Base-by-base conservation (phyloP, 441 rosid genomes). In the Theobroma grandiflorum region DNA sequence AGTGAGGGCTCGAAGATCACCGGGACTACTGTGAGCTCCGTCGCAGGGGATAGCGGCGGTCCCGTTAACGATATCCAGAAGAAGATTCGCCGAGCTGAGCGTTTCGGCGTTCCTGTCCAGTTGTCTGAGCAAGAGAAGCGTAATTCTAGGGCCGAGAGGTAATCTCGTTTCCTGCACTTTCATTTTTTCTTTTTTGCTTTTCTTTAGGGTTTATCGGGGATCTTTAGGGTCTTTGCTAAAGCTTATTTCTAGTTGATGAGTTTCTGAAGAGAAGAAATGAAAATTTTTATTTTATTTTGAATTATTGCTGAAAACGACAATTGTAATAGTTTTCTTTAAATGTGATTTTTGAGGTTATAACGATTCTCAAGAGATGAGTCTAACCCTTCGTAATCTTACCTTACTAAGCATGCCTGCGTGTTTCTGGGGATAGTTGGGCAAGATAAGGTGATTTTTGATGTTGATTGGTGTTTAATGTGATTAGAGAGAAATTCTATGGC, bases 51-150 rank as follows among this genome's bases (percentile, higher is more conserved):
- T 80, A 53, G 26, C 26, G 35, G 15, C 26, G 87, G 79, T 31
- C 83, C 87, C 8, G 92, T 84, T 31, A 78, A 89, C 76, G 89
- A 87, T 66, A 79, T 83, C 40, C 91, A 91, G 90, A 94, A 89
- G 84, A 94, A 94, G 91, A 91, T 92, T 75, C 96, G 90, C 20
- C 94, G 99, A 47, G 98, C 99, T 6, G 99, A 96, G 91, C 87
- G 99, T 77, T 96, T 96, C 63, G 99, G 97, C 9, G 81, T 93
- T 72, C 81, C 87, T 50, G 97, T 96, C 12, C 90, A 92, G 84
- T 49, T 93, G 33, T 92, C 97, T 0, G 99, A 96, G 89, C 80
- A 90, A 77, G 99, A 96, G 88, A 95, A 94, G 79, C 97, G 97
- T 53, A 88, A 86, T 89, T 92, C 94, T 75, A 93, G 99, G 8